These are phyloP conservation scores for Pseudomicrostroma phylloplanum DNA, from an alignment of 1,284 basidiomycete genomes.

Conservation along the genomic window DNA sequence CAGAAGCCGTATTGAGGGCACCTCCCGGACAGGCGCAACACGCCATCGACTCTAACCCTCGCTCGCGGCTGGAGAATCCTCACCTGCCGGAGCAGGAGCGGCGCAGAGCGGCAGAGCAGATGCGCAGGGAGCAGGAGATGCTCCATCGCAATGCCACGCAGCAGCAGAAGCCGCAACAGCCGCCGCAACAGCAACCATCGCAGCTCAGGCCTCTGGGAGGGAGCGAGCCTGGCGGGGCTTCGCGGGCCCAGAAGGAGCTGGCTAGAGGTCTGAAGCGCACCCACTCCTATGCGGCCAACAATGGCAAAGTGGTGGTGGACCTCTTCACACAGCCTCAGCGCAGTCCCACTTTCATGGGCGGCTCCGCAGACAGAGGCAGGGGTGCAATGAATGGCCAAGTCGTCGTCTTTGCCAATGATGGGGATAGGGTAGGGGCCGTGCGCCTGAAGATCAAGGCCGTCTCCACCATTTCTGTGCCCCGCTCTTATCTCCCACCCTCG, in stretches of 20 bases:
- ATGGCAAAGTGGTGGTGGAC: conserved; percentile 21
- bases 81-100: neutral
- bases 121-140: conserved; percentile 9
- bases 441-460: conserved; percentile 21
- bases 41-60: conserved; percentile 6
- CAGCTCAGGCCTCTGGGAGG: neutral
- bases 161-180: neutral
- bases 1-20: conserved; percentile 6
- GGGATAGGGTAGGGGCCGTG: conserved; percentile 26
- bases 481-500: neutral
- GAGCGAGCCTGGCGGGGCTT: neutral
- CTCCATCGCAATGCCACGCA: conserved; percentile 1
- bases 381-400: conserved; percentile 32
- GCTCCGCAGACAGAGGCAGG: conserved; percentile 28
- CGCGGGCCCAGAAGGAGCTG: neutral
- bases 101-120: conserved; percentile 3
- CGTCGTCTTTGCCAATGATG: conserved; percentile 20
- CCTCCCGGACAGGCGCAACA: conserved; percentile 12
- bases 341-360: conserved; percentile 41
- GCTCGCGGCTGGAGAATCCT: conserved; percentile 5
- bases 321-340: conserved; percentile 32
- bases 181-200: too few species aligned
- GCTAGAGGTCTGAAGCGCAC: conserved; percentile 18
- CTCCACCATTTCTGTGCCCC: neutral
- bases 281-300: conserved; percentile 22